Conservation (phyloP, 768 basidiomycete species). For the Hygrocybe punicea region DNA sequence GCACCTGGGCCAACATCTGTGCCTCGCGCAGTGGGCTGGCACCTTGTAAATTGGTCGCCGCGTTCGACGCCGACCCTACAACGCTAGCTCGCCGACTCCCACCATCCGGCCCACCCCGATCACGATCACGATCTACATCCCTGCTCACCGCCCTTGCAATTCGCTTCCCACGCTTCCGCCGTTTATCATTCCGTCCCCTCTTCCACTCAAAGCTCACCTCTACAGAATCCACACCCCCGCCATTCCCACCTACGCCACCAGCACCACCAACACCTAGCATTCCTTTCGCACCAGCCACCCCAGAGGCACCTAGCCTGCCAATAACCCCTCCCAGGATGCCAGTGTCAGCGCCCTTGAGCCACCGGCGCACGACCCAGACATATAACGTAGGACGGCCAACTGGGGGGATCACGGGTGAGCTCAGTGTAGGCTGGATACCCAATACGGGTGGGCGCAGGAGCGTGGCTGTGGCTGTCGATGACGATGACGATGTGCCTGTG, state of each 20-base stretch:
- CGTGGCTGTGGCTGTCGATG: background rate
- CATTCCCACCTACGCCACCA: background rate
- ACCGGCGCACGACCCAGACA: conserved; percentile 71
- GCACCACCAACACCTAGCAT: background rate
- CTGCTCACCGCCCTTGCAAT: conserved; percentile 17
- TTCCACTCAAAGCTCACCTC: conserved; percentile 83
- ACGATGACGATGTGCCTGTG: background rate
- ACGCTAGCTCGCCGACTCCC: background rate
- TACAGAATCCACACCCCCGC: conserved; percentile 37
- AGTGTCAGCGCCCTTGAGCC: conserved; percentile 57
- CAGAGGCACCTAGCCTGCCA: conserved; percentile 29
- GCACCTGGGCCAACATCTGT: conserved; percentile 7
- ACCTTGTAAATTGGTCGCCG: background rate
- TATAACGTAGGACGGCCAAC: conserved; percentile 51
- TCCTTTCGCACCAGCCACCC: conserved; percentile 2
- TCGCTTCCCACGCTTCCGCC: conserved; percentile 22
- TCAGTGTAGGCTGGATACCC: conserved; percentile 65
- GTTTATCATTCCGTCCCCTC: conserved; percentile 36
- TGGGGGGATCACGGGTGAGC: conserved; percentile 16
- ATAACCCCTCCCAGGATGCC: conserved; percentile 46
- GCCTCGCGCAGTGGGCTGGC: background rate
- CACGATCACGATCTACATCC: conserved; percentile 9
- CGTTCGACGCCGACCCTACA: background rate
- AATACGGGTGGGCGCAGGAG: conserved; percentile 44
- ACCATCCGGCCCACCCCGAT: background rate